Percentiles rank a stretch among this genome's conserved stretches.
These are phyloP conservation scores for Rossbeevera mucosa DNA, from an alignment of 768 basidiomycete genomes.

Conservation along the genomic window DNA sequence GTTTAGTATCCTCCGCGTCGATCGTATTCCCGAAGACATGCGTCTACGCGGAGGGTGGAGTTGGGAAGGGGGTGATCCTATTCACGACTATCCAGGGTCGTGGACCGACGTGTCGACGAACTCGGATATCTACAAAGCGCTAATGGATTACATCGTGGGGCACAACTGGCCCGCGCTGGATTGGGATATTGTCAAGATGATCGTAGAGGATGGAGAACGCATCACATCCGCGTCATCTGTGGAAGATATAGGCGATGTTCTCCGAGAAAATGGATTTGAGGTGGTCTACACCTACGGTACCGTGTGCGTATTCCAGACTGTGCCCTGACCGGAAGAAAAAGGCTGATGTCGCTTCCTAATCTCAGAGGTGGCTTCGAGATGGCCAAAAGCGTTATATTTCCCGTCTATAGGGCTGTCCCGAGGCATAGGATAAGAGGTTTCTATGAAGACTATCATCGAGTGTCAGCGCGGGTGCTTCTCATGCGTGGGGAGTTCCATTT, in stretches of 20 bases:
- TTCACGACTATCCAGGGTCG: conserved; percentile 15
- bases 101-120: conserved; percentile 13
- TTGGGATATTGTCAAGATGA: conserved; percentile 22
- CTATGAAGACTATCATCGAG: conserved; percentile 35
- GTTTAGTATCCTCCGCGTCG: conserved; percentile 32
- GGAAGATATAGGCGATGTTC: conserved; percentile 28
- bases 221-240: conserved; percentile 22
- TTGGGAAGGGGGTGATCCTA: conserved; percentile 10
- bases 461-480: conserved; percentile 34
- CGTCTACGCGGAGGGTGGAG: conserved; percentile 31
- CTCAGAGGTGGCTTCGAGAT: conserved; percentile 36
- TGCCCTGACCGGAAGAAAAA: neutral
- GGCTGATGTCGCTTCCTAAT: neutral
- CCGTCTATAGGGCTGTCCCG: conserved; percentile 32
- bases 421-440: conserved; percentile 34
- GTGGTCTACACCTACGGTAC: conserved; percentile 39
- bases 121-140: conserved; percentile 16
- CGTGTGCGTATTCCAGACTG: conserved; percentile 35
- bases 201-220: conserved; percentile 19
- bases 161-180: conserved; percentile 15
- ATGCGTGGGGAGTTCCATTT: conserved; percentile 38
- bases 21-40: conserved; percentile 31
- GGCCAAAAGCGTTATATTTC: conserved; percentile 36
- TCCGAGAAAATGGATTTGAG: conserved; percentile 38
- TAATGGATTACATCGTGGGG: conserved; percentile 10